A percentile compares a stretch with the other conserved stretches of the same genome.
These are phyloP conservation scores for Fraxinus dipetala DNA, from an alignment of 305 asterid genomes.

Conservation along the genomic window DNA sequence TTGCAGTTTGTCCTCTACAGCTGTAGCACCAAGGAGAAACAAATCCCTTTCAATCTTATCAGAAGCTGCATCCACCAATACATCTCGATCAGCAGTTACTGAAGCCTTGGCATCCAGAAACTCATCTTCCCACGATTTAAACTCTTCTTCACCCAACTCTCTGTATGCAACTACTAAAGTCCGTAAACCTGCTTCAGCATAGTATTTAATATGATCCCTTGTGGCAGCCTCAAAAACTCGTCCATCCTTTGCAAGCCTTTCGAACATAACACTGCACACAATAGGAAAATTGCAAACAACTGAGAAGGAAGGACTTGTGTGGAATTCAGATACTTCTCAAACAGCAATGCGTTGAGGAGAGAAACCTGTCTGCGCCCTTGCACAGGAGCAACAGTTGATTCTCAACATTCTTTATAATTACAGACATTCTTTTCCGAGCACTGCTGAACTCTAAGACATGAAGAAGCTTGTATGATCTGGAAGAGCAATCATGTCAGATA, in stretches of 20 bases:
- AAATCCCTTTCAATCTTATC: slow-evolving; percentile 77
- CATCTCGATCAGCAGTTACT: slow-evolving; percentile 66
- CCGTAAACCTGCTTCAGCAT: slow-evolving; percentile 89
- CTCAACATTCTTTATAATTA: slow-evolving; percentile 62
- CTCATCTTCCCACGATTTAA: slow-evolving; percentile 70
- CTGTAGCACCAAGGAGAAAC: slow-evolving; percentile 91
- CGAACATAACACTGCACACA: slow-evolving; percentile 72
- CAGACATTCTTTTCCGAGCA: slow-evolving; percentile 95
- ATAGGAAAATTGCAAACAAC: slow-evolving; percentile 5
- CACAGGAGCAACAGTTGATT: slow-evolving; percentile 73
- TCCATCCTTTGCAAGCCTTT: slow-evolving; percentile 61
- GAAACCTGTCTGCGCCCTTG: slow-evolving; percentile 97
- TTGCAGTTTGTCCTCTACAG: slow-evolving; percentile 95
- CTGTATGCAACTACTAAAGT: slow-evolving; percentile 84
- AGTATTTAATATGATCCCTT: slow-evolving; percentile 63
- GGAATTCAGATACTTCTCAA: not conserved
- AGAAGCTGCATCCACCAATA: slow-evolving; percentile 71
- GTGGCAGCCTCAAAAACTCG: slow-evolving; percentile 49
- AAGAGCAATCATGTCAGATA: slow-evolving; percentile 22
- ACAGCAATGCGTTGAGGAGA: slow-evolving; percentile 17
- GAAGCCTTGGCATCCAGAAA: slow-evolving; percentile 65
- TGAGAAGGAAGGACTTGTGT: not conserved
- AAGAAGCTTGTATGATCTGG: slow-evolving; percentile 76
- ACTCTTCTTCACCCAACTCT: slow-evolving; percentile 68
- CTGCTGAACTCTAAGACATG: slow-evolving; percentile 91